Percentiles rank a stretch among this genome's conserved stretches.
phyloP scores from a whole-genome alignment of 75 land plant genomes.

The Chamaecyparis obtusa region DNA sequence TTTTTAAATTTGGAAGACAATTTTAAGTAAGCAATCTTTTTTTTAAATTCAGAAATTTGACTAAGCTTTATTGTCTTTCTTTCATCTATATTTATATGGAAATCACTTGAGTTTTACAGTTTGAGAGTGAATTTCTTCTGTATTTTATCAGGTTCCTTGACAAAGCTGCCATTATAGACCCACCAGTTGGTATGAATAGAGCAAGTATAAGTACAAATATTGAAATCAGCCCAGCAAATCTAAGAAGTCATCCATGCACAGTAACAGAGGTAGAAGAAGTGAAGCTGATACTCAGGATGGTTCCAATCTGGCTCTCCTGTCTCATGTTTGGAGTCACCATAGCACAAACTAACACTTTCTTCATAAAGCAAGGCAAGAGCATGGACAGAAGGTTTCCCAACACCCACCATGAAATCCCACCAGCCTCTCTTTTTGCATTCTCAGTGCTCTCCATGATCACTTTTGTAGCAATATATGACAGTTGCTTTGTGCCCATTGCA shows the following conservation, averaged over 20 bases:
- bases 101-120: neutral
- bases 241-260: slow-evolving; percentile 27
- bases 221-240: neutral
- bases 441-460: slow-evolving; percentile 46
- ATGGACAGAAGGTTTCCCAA: slow-evolving; percentile 35
- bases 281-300: slow-evolving; percentile 53
- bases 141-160: slow-evolving; percentile 55
- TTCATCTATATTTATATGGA: neutral
- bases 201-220: neutral
- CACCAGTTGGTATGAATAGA: neutral
- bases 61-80: no score
- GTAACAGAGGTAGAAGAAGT: slow-evolving; percentile 69
- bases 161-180: slow-evolving; percentile 56
- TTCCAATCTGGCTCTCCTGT: slow-evolving; percentile 65
- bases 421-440: slow-evolving; percentile 52
- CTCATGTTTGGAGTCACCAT: slow-evolving; percentile 43
- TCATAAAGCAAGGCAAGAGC: slow-evolving; percentile 59
- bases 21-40: neutral
- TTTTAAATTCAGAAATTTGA: neutral
- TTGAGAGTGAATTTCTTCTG: neutral
- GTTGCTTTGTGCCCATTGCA: slow-evolving; percentile 53
- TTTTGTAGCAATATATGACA: slow-evolving; percentile 66
- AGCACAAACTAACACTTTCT: slow-evolving; percentile 60
- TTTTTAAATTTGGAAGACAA: no score
- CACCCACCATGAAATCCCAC: slow-evolving; percentile 44